Evolutionary conservation across 441 rosid genomes (phyloP).

Genomic region (Cnidoscolus chayamansa): DNA sequence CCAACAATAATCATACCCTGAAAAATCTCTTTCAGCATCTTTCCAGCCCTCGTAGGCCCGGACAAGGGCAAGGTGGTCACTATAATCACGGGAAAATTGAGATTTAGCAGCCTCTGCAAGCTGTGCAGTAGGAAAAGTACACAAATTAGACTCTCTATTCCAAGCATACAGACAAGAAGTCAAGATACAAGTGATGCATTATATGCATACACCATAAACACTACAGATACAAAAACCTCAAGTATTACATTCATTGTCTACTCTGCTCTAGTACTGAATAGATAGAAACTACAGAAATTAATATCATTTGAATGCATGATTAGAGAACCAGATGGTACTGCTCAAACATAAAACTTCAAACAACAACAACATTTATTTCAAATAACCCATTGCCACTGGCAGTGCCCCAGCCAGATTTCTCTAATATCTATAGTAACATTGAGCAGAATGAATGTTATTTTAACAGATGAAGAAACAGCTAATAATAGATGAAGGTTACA

Average conservation of each 20-base stretch:
- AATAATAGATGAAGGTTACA: no score
- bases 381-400: not conserved
- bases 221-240: not conserved
- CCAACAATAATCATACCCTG: conserved; percentile 88
- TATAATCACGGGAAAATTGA: conserved; percentile 69
- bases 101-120: conserved; percentile 84
- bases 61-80: no score
- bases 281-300: conserved; percentile 3
- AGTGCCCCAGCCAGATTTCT: not conserved
- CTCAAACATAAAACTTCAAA: not conserved
- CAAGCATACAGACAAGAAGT: conserved; percentile 6
- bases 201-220: not conserved
- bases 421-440: not conserved
- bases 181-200: not conserved
- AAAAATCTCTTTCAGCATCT: conserved; percentile 63
- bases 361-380: not conserved
- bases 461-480: not conserved
- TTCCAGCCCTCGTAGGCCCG: conserved; percentile 47
- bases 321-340: not conserved
- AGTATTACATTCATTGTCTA: not conserved
- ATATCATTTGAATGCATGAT: not conserved
- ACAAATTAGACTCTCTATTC: not conserved
- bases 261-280: not conserved
- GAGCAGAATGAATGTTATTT: no score
- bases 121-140: conserved; percentile 33